These are phyloP conservation scores for Lipomyces lipofer DNA, from an alignment of 805 yeast species.

Conservation along the genomic window DNA sequence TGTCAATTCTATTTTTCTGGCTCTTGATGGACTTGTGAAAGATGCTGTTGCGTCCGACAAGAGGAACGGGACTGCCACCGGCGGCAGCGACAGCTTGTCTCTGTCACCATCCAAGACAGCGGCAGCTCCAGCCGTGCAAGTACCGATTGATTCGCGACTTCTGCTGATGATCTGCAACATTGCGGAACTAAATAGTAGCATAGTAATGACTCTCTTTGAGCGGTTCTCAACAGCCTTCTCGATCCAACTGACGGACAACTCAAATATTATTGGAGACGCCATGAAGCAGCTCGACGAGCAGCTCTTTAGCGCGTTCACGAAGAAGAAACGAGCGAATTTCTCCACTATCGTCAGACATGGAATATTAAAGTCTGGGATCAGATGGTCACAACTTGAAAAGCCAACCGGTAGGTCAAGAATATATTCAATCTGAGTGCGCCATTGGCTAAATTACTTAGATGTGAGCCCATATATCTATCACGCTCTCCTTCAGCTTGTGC, in stretches of 20 bases:
- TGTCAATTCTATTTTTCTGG: slow-evolving; percentile 40
- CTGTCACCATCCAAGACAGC: neutral
- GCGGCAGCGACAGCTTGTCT: too few relatives aligned
- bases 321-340: slow-evolving; percentile 48
- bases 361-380: slow-evolving; percentile 39
- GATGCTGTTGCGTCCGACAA: slow-evolving; percentile 35
- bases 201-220: slow-evolving; percentile 52
- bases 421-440: neutral
- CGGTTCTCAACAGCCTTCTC: slow-evolving; percentile 55
- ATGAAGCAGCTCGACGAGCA: slow-evolving; percentile 53
- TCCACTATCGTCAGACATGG: slow-evolving; percentile 47
- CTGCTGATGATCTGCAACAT: slow-evolving; percentile 57
- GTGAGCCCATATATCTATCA: slow-evolving; percentile 53
- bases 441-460: slow-evolving; percentile 42
- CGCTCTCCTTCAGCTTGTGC: slow-evolving; percentile 49
- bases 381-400: slow-evolving; percentile 44
- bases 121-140: slow-evolving; percentile 24
- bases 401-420: too few relatives aligned
- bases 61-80: neutral
- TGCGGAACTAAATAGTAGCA: slow-evolving; percentile 47
- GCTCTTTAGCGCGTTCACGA: slow-evolving; percentile 55
- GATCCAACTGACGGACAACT: slow-evolving; percentile 46
- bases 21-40: slow-evolving; percentile 39
- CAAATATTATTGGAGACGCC: slow-evolving; percentile 48
- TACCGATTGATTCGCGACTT: slow-evolving; percentile 51